Conservation (phyloP, 257 asterid species). For the Fraxinus americana region DNA sequence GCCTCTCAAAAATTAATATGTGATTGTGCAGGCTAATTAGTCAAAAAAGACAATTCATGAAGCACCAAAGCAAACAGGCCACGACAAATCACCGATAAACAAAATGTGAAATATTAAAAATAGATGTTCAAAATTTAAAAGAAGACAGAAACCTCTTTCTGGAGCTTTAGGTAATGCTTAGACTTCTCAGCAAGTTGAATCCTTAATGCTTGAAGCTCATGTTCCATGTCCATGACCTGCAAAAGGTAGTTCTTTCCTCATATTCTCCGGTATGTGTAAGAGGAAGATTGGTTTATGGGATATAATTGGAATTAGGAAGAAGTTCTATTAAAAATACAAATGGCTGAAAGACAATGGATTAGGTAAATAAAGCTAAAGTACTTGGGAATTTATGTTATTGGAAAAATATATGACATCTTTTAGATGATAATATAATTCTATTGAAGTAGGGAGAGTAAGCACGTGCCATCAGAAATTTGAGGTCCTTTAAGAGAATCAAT, state of each 20-base stretch:
- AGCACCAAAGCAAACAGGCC: neutral
- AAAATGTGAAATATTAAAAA: no score
- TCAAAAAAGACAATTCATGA: neutral
- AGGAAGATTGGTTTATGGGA: constrained; percentile 15
- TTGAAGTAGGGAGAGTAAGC: neutral
- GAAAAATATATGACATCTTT: neutral
- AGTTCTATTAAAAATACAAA: neutral
- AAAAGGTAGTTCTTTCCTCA: constrained; percentile 16
- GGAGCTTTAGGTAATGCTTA: constrained; percentile 46
- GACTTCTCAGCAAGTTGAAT: constrained; percentile 61
- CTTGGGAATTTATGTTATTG: neutral
- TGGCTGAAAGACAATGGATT: neutral
- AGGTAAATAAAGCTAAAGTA: neutral
- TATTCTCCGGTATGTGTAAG: neutral
- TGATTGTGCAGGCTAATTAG: neutral
- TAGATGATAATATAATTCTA: constrained; percentile 1
- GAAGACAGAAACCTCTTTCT: constrained; percentile 46
- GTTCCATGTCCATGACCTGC: constrained; percentile 99
- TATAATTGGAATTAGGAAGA: neutral
- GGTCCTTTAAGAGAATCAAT: constrained; percentile 7
- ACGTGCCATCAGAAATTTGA: neutral
- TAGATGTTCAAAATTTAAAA: neutral
- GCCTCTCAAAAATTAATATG: neutral
- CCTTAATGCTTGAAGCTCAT: constrained; percentile 90
- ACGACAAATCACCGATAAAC: neutral